phyloP scores from a whole-genome alignment of 2,329 filamentous ascomycete species.

The Capronia epimyces region DNA sequence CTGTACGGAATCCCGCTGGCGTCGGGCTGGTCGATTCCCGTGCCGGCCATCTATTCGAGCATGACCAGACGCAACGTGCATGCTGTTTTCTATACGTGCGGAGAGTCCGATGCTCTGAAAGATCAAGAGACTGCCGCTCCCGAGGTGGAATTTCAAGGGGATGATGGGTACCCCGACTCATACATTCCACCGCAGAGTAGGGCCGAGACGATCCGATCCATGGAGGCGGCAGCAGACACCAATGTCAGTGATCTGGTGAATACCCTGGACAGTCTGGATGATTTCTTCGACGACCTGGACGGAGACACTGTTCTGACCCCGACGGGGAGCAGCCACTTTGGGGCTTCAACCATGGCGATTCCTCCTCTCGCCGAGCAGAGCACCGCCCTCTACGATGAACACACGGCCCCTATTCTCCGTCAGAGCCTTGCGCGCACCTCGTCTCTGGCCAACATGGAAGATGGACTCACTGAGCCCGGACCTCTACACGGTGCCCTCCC shows the following conservation, averaged over 20 bases:
- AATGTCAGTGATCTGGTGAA: constrained; percentile 77
- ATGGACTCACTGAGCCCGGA: constrained; percentile 71
- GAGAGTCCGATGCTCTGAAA: constrained; percentile 58
- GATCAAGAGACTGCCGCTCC: constrained; percentile 65
- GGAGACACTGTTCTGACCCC: constrained; percentile 29
- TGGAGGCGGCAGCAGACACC: constrained; percentile 57
- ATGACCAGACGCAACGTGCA: constrained; percentile 88
- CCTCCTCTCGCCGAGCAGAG: constrained; percentile 62
- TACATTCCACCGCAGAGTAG: constrained; percentile 68
- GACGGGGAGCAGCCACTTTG: constrained; percentile 36
- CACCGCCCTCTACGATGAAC: constrained; percentile 84
- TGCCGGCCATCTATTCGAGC: constrained; percentile 83
- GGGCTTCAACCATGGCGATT: constrained; percentile 46
- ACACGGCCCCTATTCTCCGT: constrained; percentile 82
- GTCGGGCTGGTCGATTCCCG: constrained; percentile 91
- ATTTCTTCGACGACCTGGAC: constrained; percentile 73
- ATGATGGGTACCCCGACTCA: constrained; percentile 73
- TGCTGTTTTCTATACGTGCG: constrained; percentile 91
- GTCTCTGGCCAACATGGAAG: constrained; percentile 72
- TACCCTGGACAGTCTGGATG: constrained; percentile 71
- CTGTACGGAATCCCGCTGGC: constrained; percentile 94
- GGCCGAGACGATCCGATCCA: constrained; percentile 87
- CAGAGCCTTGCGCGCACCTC: constrained; percentile 70
- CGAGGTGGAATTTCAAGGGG: constrained; percentile 86
- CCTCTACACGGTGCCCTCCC: constrained; percentile 54